These are phyloP conservation scores for Serendipita sp. DNA, from an alignment of 1,284 basidiomycete genomes.

Conservation along the genomic window DNA sequence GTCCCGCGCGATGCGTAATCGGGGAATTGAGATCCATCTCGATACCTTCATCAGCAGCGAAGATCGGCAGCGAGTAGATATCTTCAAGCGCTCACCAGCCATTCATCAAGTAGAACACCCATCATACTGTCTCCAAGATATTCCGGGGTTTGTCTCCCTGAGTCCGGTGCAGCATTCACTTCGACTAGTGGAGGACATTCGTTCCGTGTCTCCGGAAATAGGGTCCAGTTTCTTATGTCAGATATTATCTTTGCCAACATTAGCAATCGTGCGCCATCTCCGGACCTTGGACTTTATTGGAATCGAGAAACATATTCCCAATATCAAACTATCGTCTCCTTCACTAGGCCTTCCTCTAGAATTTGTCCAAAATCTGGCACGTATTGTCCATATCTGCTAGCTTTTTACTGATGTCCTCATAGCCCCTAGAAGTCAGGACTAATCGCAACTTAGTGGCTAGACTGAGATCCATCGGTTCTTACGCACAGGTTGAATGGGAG, in stretches of 20 bases:
- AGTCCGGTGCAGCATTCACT: background rate
- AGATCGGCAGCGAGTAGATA: constrained; percentile 23
- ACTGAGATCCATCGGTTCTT: background rate
- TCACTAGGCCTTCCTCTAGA: background rate
- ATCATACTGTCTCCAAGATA: background rate
- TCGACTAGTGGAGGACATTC: background rate
- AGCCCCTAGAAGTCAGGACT: background rate
- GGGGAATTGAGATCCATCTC: constrained; percentile 78
- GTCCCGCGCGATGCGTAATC: constrained; percentile 96
- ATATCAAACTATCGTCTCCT: background rate
- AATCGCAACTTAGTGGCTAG: background rate
- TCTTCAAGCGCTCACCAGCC: constrained; percentile 1
- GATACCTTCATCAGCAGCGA: constrained; percentile 25
- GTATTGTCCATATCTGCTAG: background rate
- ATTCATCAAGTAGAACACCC: background rate
- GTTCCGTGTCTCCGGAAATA: background rate
- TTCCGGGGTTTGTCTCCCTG: background rate
- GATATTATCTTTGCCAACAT: background rate
- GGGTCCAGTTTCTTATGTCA: background rate
- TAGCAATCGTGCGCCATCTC: background rate
- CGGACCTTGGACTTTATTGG: background rate
- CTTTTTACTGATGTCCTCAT: background rate
- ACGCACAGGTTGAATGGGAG: background rate
- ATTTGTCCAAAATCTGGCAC: background rate
- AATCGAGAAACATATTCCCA: too few relatives aligned